phyloP scores from a whole-genome alignment of 805 yeast genomes.

The Torulaspora indica region DNA sequence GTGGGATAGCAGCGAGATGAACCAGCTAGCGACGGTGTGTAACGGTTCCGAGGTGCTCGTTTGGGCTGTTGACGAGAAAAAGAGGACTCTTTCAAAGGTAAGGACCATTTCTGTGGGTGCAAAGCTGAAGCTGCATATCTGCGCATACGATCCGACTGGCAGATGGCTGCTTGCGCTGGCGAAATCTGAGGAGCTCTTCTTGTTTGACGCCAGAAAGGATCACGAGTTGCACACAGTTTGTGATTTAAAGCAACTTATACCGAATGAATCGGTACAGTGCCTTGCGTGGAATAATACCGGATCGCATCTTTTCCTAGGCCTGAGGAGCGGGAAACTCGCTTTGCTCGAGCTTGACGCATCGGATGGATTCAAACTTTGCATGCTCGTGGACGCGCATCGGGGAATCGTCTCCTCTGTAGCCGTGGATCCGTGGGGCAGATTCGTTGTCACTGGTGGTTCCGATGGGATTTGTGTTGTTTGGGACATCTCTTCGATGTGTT shows the following conservation, averaged over 20 bases:
- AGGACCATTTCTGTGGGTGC: conserved; percentile 14
- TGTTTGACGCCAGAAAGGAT: conserved; percentile 37
- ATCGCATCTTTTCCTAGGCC: conserved; percentile 43
- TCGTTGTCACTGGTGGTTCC: conserved; percentile 47
- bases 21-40: conserved; percentile 26
- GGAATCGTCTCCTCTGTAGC: conserved; percentile 45
- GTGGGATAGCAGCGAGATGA: conserved; percentile 26
- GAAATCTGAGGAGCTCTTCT: conserved; percentile 36
- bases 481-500: conserved; percentile 22
- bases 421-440: conserved; percentile 51
- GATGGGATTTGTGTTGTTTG: conserved; percentile 31
- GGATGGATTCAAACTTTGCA: conserved; percentile 17
- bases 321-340: conserved; percentile 44
- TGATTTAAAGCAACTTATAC: conserved; percentile 5
- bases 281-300: conserved; percentile 35
- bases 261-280: conserved; percentile 22
- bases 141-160: conserved; percentile 45
- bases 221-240: conserved; percentile 24
- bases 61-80: conserved; percentile 23
- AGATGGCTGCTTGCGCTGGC: conserved; percentile 43
- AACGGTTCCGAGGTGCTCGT: conserved; percentile 22
- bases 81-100: conserved; percentile 14
- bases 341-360: conserved; percentile 18
- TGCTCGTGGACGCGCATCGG: conserved; percentile 40
- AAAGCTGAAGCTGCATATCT: conserved; percentile 20